Conservation (phyloP, 2,329 filamentous ascomycete species). For the Ophiosphaerella narmari region DNA sequence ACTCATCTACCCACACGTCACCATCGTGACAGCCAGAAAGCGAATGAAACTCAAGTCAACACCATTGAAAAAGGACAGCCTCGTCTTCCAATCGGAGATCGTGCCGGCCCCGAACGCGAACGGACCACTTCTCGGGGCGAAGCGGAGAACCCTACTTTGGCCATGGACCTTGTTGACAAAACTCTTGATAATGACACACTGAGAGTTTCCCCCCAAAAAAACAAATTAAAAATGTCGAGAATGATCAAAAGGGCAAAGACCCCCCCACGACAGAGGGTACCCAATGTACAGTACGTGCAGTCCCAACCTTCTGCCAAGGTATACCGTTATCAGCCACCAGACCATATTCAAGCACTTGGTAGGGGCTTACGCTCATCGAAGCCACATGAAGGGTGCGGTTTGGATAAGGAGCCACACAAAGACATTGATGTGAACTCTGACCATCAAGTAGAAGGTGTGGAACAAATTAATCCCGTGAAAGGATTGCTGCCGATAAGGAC, state of each 20-base stretch:
- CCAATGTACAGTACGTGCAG: background rate
- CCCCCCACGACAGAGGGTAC: background rate
- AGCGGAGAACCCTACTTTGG: background rate
- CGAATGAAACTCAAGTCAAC: no score
- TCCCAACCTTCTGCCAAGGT: background rate
- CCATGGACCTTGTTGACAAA: background rate
- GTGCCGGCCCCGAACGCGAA: conserved; percentile 11
- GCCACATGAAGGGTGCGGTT: background rate
- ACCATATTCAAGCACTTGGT: background rate
- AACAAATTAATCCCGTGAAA: background rate
- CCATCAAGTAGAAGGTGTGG: background rate
- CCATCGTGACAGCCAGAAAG: no score
- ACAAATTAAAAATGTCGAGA: background rate
- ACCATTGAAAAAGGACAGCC: background rate
- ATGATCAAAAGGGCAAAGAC: conserved; percentile 1
- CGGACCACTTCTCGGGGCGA: conserved; percentile 12
- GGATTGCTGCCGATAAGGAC: no score
- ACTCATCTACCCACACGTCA: no score
- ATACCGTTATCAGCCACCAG: background rate
- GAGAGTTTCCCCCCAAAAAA: no score
- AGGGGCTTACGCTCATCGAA: background rate
- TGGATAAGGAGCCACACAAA: background rate
- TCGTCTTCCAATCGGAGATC: conserved; percentile 7
- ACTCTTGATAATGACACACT: no score
- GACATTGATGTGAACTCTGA: background rate